These are phyloP conservation scores for Triticum urartu DNA, from an alignment of 176 grass and related monocot genomes.

Conservation along the genomic window DNA sequence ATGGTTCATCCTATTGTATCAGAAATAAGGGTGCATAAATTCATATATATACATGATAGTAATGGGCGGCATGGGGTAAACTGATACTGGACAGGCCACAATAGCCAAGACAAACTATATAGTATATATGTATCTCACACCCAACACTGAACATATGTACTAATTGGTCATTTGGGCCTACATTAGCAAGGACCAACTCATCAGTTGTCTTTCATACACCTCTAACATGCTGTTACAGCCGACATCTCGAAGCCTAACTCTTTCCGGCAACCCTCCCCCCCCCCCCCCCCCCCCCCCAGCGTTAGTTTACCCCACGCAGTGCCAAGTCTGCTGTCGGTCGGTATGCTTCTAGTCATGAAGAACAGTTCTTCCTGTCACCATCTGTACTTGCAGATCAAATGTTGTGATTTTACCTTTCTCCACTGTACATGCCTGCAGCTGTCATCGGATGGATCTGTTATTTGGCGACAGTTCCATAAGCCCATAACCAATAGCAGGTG, in stretches of 20 bases:
- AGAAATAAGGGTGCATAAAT: not conserved
- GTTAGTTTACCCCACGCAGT: not conserved
- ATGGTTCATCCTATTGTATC: not conserved
- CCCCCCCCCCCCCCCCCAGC: not conserved
- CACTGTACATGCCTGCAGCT: not conserved
- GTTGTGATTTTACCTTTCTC: not conserved
- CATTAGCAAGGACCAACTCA: not conserved
- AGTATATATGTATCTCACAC: not conserved
- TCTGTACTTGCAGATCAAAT: not conserved
- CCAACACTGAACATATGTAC: not conserved
- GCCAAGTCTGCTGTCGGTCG: not conserved
- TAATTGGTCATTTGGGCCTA: not conserved
- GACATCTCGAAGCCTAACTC: not conserved
- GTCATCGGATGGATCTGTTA: not conserved
- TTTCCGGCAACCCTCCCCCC: not conserved
- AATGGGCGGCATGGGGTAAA: not conserved
- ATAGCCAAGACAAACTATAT: not conserved
- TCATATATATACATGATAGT: not conserved
- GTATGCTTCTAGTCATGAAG: not conserved
- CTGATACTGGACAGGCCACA: not conserved
- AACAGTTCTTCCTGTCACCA: not conserved
- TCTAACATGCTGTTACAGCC: not conserved
- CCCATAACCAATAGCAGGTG: not conserved
- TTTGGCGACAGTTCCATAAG: not conserved
- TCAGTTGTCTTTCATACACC: not conserved